Conservation (phyloP, 2,329 filamentous ascomycete genomes). For the Penicillium sclerotigenum region DNA sequence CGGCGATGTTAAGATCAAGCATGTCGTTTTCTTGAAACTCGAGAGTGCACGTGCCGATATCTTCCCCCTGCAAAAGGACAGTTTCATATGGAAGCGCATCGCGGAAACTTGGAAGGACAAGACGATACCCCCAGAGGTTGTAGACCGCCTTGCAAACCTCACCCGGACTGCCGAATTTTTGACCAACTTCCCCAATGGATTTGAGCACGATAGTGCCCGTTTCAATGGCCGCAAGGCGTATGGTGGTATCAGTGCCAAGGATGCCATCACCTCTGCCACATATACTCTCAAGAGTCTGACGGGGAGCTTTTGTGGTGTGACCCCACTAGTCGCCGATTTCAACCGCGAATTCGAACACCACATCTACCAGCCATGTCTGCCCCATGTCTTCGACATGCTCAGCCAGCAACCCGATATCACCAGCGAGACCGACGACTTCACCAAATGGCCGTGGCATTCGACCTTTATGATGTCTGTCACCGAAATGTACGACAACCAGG, state of each 20-base stretch:
- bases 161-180: slow-evolving; percentile 31
- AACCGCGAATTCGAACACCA: slow-evolving; percentile 44
- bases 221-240: slow-evolving; percentile 24
- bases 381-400: slow-evolving; percentile 34
- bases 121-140: slow-evolving; percentile 33
- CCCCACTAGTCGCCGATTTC: slow-evolving; percentile 43
- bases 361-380: slow-evolving; percentile 47
- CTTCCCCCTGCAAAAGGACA: slow-evolving; percentile 44
- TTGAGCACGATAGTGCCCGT: slow-evolving; percentile 21
- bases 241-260: slow-evolving; percentile 45
- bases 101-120: slow-evolving; percentile 37
- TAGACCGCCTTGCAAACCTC: slow-evolving; percentile 25
- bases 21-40: slow-evolving; percentile 46
- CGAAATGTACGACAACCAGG: slow-evolving; percentile 31
- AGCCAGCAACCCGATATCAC: slow-evolving; percentile 24
- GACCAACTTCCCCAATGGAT: slow-evolving; percentile 28
- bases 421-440: slow-evolving; percentile 25
- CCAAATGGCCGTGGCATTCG: slow-evolving; percentile 34
- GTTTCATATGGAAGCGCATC: slow-evolving; percentile 35
- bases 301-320: slow-evolving; percentile 45
- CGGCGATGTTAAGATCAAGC: slow-evolving; percentile 39
- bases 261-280: slow-evolving; percentile 43
- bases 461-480: slow-evolving; percentile 36
- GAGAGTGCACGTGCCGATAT: slow-evolving; percentile 49
- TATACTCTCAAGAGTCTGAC: slow-evolving; percentile 47